Evolutionary conservation across 2,329 filamentous ascomycete genomes (phyloP).

Genomic region (Colletotrichum tabaci): DNA sequence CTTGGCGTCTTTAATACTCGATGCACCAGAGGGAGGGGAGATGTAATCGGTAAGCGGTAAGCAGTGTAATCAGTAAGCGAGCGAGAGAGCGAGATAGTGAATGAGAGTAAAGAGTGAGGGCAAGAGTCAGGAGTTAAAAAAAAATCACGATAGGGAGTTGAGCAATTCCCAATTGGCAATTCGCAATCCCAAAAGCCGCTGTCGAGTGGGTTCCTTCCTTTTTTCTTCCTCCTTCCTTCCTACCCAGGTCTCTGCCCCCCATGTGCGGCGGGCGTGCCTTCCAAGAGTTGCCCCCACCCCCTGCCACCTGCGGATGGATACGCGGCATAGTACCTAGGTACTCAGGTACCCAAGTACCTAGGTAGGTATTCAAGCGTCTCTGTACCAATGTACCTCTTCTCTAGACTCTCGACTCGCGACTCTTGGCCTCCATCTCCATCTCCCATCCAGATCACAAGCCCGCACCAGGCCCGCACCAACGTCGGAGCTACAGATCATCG

Average conservation of each 20-base stretch:
- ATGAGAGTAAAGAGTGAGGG: neutral
- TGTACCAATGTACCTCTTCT: neutral
- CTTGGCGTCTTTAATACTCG: no score
- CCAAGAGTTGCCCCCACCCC: no score
- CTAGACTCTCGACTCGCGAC: neutral
- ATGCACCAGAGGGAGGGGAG: no score
- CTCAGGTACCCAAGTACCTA: neutral
- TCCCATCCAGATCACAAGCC: neutral
- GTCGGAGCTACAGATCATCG: neutral
- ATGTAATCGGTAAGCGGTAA: no score
- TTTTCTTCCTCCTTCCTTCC: neutral
- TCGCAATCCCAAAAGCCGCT: slow-evolving; percentile 14
- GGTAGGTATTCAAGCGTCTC: neutral
- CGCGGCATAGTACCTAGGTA: neutral
- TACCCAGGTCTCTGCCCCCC: neutral
- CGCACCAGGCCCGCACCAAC: neutral
- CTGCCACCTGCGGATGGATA: neutral
- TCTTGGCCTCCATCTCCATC: neutral
- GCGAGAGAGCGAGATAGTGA: neutral
- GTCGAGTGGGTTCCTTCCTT: neutral
- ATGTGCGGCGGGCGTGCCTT: neutral
- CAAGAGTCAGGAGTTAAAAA: neutral
- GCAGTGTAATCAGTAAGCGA: no score
- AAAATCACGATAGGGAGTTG: slow-evolving; percentile 15
- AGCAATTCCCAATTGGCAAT: slow-evolving; percentile 12